phyloP scores from a whole-genome alignment of 2,329 filamentous ascomycete species.

The Colletotrichum spinosum region DNA sequence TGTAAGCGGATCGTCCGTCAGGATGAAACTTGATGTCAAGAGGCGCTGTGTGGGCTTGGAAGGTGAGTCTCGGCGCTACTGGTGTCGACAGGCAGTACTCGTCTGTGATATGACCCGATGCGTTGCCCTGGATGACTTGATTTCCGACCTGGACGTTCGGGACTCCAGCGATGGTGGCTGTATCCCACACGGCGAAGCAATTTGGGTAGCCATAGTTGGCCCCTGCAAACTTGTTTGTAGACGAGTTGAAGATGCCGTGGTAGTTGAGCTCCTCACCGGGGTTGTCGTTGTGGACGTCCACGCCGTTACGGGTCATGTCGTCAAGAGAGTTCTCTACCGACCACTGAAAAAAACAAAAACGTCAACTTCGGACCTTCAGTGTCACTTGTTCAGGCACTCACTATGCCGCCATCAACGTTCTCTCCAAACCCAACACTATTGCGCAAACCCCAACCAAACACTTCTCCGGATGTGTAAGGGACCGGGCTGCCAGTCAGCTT shows the following conservation, averaged over 20 bases:
- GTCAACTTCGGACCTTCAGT: not conserved
- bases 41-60: constrained; percentile 76
- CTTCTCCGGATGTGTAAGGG: constrained; percentile 60
- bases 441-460: constrained; percentile 76
- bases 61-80: constrained; percentile 66
- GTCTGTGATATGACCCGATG: constrained; percentile 39
- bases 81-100: constrained; percentile 52
- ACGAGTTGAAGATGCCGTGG: constrained; percentile 66
- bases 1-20: constrained; percentile 68
- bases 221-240: constrained; percentile 46
- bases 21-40: constrained; percentile 77
- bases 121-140: constrained; percentile 59
- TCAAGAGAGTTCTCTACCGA: constrained; percentile 79
- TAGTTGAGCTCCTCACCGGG: constrained; percentile 82
- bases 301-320: constrained; percentile 66
- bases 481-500: constrained; percentile 47
- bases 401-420: constrained; percentile 64
- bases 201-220: constrained; percentile 43
- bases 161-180: constrained; percentile 54
- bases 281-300: constrained; percentile 75
- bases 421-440: constrained; percentile 79
- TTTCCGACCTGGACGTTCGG: constrained; percentile 57
- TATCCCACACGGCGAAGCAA: constrained; percentile 73
- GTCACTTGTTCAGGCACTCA: not conserved
- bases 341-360: constrained; percentile 45